These are phyloP conservation scores for Orbilia blumenaviensis DNA, from an alignment of 2,329 filamentous ascomycete genomes.

Conservation along the genomic window DNA sequence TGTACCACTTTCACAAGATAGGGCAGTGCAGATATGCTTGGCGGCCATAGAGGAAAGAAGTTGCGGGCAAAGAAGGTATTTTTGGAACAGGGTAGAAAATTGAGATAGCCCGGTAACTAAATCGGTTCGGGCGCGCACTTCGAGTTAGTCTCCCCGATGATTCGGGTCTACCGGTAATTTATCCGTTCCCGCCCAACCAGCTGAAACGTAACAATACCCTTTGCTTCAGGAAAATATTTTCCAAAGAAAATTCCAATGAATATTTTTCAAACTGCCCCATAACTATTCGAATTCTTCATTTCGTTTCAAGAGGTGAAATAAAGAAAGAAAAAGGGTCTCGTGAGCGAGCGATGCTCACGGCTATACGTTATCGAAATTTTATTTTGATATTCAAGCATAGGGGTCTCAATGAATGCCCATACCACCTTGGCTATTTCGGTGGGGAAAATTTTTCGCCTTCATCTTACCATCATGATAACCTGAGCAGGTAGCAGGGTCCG, in stretches of 20 bases:
- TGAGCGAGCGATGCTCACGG: conserved; percentile 14
- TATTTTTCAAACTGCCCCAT: background rate
- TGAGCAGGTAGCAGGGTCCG: conserved; percentile 19
- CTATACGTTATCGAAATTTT: conserved; percentile 2
- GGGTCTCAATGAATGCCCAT: conserved; percentile 9
- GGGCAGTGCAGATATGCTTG: conserved; percentile 45
- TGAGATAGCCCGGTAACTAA: conserved; percentile 17
- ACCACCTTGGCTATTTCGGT: background rate
- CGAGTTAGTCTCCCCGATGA: conserved; percentile 18
- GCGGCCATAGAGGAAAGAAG: conserved; percentile 16
- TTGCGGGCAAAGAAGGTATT: conserved; percentile 34
- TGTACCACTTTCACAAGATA: conserved; percentile 24
- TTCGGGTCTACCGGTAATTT: conserved; percentile 51
- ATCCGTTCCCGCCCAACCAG: conserved; percentile 52
- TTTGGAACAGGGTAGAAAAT: conserved; percentile 33
- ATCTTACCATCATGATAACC: conserved; percentile 5
- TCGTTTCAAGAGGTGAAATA: conserved; percentile 15
- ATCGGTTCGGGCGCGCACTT: conserved; percentile 29
- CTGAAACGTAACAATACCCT: conserved; percentile 44
- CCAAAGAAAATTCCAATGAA: conserved; percentile 11
- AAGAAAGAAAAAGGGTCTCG: conserved; percentile 3
- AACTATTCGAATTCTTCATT: conserved; percentile 49
- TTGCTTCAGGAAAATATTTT: conserved; percentile 35
- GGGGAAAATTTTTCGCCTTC: conserved; percentile 43
- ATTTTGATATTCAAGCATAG: background rate